phyloP scores from a whole-genome alignment of 148 eudicot species.

The Rhododendron ferrugineum region DNA sequence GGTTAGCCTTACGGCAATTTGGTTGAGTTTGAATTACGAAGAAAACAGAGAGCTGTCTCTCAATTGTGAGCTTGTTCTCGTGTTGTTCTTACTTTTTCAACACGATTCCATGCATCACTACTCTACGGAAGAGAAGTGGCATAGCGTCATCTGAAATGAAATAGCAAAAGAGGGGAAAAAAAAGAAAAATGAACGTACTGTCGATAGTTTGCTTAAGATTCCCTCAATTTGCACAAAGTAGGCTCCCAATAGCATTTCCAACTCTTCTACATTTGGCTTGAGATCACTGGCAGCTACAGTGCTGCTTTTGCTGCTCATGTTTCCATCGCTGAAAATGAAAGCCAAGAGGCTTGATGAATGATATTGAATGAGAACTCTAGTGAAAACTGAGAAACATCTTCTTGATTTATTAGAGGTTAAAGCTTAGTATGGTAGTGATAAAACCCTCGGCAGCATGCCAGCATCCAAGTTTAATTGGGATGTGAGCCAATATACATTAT shows the following conservation, averaged over 20 bases:
- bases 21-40: too few species aligned
- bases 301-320: background rate
- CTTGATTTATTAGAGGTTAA: background rate
- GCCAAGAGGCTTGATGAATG: background rate
- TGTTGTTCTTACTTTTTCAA: background rate
- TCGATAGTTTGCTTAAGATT: constrained; percentile 5
- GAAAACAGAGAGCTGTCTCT: background rate
- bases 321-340: background rate
- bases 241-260: constrained; percentile 10
- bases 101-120: background rate
- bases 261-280: constrained; percentile 7
- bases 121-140: background rate
- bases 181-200: background rate
- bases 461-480: background rate
- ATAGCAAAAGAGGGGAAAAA: background rate
- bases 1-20: too few species aligned
- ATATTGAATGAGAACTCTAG: too few species aligned
- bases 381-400: background rate
- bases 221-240: constrained; percentile 8
- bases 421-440: background rate
- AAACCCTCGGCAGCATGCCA: background rate
- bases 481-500: background rate
- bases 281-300: background rate
- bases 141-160: background rate
- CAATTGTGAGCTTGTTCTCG: background rate